phyloP scores from a whole-genome alignment of 306 rosid species.

The Calophaca sinica region DNA sequence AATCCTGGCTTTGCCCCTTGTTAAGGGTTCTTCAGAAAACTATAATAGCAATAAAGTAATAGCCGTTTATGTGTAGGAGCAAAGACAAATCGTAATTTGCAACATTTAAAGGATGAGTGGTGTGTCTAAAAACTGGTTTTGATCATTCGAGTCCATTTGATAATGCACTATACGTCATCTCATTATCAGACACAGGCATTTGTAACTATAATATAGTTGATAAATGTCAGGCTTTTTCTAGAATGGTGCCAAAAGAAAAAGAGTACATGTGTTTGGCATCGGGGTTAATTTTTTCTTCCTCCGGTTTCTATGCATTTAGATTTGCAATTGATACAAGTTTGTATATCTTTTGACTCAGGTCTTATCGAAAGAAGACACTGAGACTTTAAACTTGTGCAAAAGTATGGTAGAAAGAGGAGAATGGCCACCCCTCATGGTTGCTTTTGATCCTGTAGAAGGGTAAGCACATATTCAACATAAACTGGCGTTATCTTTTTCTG shows the following conservation, averaged over 20 bases:
- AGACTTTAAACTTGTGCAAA: constrained; percentile 73
- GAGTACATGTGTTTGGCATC: not conserved
- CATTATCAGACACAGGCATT: not conserved
- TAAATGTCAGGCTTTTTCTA: constrained; percentile 1
- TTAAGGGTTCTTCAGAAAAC: too few species aligned
- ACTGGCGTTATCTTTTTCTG: not conserved
- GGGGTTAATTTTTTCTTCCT: not conserved
- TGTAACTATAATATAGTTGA: not conserved
- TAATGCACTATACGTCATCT: not conserved
- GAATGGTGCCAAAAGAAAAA: not conserved
- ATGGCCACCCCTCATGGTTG: constrained; percentile 97
- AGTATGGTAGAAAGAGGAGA: constrained; percentile 90
- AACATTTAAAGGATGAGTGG: too few species aligned
- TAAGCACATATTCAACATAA: constrained; percentile 40
- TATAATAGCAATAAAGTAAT: too few species aligned
- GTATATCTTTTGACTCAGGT: constrained; percentile 54
- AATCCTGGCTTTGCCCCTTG: too few species aligned
- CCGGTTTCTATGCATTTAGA: not conserved
- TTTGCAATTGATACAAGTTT: constrained; percentile 10
- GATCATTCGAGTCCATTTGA: not conserved
- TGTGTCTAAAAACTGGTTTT: too few species aligned
- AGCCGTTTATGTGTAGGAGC: too few species aligned
- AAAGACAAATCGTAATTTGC: too few species aligned
- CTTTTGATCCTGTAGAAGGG: constrained; percentile 96
- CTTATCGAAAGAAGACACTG: constrained; percentile 78